Evolutionary conservation across 257 asterid genomes (phyloP).

Genomic region (Jaltomata sinuosa): DNA sequence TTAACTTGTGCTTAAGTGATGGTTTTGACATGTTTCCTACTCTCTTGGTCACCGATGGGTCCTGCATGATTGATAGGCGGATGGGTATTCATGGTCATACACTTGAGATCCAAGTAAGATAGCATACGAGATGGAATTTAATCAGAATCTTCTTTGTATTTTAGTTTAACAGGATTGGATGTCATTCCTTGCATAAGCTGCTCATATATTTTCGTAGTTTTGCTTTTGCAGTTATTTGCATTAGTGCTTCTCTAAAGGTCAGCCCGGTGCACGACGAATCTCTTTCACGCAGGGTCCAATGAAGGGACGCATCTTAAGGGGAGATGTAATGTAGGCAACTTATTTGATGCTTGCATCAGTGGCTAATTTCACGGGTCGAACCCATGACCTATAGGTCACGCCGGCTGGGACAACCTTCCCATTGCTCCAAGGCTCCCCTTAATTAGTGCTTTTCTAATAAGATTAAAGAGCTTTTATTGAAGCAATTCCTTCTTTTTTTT

Average conservation of each 20-base stretch:
- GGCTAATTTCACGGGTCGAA: neutral
- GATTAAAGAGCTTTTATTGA: neutral
- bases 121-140: neutral
- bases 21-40: constrained; percentile 81
- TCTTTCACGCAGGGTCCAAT: neutral
- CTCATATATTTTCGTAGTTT: neutral
- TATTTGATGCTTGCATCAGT: neutral
- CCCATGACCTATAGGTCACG: neutral
- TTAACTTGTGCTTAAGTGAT: constrained; percentile 50
- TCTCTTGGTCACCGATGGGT: constrained; percentile 75
- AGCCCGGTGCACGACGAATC: neutral
- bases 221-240: neutral
- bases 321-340: neutral
- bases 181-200: neutral
- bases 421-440: neutral
- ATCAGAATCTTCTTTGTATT: neutral
- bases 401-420: neutral
- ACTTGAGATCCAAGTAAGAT: constrained; percentile 60
- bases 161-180: neutral
- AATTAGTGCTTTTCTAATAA: neutral
- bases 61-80: constrained; percentile 76
- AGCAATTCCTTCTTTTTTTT: neutral
- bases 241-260: neutral
- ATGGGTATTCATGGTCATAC: constrained; percentile 80
- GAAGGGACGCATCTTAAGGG: neutral